These are phyloP conservation scores for Phytophthora sansomeana DNA, from an alignment of 352 stramenopile genomes.

Conservation along the genomic window DNA sequence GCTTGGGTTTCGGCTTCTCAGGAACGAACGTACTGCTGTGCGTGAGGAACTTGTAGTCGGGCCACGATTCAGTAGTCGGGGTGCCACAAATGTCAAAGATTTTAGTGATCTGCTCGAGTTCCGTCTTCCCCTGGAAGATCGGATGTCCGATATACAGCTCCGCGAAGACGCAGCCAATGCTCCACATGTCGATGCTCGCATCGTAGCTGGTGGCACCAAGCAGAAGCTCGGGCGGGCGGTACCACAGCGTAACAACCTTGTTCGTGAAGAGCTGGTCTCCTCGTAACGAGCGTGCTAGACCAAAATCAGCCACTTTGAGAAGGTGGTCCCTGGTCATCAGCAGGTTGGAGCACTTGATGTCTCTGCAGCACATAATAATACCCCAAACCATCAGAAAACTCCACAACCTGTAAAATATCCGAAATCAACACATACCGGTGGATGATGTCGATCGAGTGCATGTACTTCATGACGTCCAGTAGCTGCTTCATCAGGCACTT, in stretches of 20 bases:
- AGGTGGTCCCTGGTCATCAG: slow-evolving; percentile 81
- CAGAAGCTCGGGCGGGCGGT: slow-evolving; percentile 94
- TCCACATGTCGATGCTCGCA: slow-evolving; percentile 96
- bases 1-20: slow-evolving; percentile 72
- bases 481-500: slow-evolving; percentile 91
- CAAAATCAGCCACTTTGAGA: slow-evolving; percentile 90
- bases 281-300: slow-evolving; percentile 83
- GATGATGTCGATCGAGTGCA: slow-evolving; percentile 90
- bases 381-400: neutral
- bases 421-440: slow-evolving; percentile 57
- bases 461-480: slow-evolving; percentile 87
- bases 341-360: slow-evolving; percentile 95
- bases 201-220: slow-evolving; percentile 95
- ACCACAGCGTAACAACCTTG: slow-evolving; percentile 97
- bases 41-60: slow-evolving; percentile 88
- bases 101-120: slow-evolving; percentile 89
- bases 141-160: slow-evolving; percentile 89
- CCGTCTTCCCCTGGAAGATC: slow-evolving; percentile 89
- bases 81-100: slow-evolving; percentile 91
- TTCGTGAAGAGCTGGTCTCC: slow-evolving; percentile 93
- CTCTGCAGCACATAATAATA: slow-evolving; percentile 30
- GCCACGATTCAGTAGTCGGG: slow-evolving; percentile 82
- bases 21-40: slow-evolving; percentile 87
- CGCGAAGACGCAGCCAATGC: slow-evolving; percentile 92
- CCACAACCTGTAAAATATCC: neutral